Base-by-base conservation (phyloP, 768 basidiomycete species). In the Lactarius trivialis region DNA sequence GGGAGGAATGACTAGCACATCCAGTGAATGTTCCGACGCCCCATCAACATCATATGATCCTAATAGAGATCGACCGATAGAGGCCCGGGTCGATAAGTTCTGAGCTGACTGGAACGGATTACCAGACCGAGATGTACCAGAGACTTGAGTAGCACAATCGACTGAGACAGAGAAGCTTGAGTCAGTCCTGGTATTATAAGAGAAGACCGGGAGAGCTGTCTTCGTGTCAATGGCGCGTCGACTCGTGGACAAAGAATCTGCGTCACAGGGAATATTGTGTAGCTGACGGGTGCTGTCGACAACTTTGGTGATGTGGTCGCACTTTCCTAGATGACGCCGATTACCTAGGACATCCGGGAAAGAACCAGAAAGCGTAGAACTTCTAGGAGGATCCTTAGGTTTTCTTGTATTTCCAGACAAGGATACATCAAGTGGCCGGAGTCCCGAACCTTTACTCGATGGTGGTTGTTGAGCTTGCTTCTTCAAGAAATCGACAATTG, bases 401-500 rank as follows among this genome's bases (percentile, higher is more conserved):
- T 55, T 63, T 21, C 36, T 56, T 50, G 54, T 4, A 19, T 26
- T 21, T 0, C 30, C 26, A 8, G 63, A 64, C 28, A 24, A 33
- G 54, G 39, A 9, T 53, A 17, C 33, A 14, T 55, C 37, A 34
- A n/a, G 32, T 9, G 65, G 65, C 45, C 49, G 57, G 39, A 67
- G 48, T 21, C 65, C 63, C 3, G 37, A 55, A 32, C 24, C 26
- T 15, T 60, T 28, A 17, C 34, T 17, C 12, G 39, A 37, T n/a
- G 65, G 7, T 26, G 37, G 51, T 33, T 60, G 68, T 37, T 71
- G 61, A 4, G 74, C 72, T 70, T 79, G 81, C 55, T 72, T 75
- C 68, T 75, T 79, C 70, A 83, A 81, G 2, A 76, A 73, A 52
- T 82, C 80, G 32, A 79, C 71, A 36, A 83, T 80, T 6, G 66